A percentile compares a stretch with the other conserved stretches of the same genome.
Evolutionary conservation across 2,329 filamentous ascomycete species (phyloP).

Genomic region (Zymoseptoria crescenta): DNA sequence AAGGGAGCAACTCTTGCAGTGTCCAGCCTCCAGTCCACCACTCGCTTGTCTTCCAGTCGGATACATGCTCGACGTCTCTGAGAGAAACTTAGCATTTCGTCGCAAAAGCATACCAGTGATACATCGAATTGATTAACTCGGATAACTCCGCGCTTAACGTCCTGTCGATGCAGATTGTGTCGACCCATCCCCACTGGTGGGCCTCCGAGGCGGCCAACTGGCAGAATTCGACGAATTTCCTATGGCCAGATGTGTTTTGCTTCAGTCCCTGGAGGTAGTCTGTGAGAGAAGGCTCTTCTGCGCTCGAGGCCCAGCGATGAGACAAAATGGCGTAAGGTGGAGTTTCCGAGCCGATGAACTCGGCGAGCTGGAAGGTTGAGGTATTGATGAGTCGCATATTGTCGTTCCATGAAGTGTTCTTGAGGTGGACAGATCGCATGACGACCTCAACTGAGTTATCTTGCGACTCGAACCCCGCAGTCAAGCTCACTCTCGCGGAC

Average conservation of each 20-base stretch:
- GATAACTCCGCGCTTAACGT: constrained; percentile 29
- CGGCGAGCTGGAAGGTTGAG: constrained; percentile 13
- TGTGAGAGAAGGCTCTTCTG: constrained; percentile 15
- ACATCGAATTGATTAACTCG: constrained; percentile 27
- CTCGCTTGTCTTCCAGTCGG: constrained; percentile 1
- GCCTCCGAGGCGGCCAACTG: neutral
- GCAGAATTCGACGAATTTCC: constrained; percentile 7
- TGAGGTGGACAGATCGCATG: too few relatives aligned
- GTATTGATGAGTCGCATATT: constrained; percentile 22
- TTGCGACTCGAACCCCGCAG: too few relatives aligned
- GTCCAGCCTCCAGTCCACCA: constrained; percentile 16
- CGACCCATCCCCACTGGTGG: constrained; percentile 25
- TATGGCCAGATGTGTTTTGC: neutral
- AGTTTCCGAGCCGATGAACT: constrained; percentile 11
- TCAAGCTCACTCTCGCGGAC: too few relatives aligned
- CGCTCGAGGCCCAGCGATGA: constrained; percentile 14
- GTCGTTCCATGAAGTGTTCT: neutral
- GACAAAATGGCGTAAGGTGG: constrained; percentile 22
- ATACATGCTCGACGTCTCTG: constrained; percentile 5
- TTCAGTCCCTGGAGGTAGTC: constrained; percentile 7
- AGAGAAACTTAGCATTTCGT: constrained; percentile 14
- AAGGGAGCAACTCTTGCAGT: constrained; percentile 13
- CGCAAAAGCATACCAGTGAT: constrained; percentile 14
- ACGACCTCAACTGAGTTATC: too few relatives aligned
- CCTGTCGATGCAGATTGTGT: constrained; percentile 36